These are phyloP conservation scores for Acacia confusa DNA, from an alignment of 306 rosid species.

Conservation along the genomic window DNA sequence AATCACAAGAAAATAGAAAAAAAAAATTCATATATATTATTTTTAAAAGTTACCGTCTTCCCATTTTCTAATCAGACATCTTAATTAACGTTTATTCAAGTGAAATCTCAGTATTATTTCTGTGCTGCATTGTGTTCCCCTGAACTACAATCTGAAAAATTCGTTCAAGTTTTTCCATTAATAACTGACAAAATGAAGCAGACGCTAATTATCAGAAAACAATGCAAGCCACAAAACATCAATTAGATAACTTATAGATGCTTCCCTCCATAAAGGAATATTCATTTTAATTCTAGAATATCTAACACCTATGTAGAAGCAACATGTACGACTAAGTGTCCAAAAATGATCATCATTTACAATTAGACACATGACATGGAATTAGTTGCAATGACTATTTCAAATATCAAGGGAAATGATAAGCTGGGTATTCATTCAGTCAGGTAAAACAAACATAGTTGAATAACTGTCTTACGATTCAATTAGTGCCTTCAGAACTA, in stretches of 20 bases:
- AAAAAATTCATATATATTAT: too few relatives aligned
- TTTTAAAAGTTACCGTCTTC: too few relatives aligned
- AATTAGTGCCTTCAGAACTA: slow-evolving; percentile 7
- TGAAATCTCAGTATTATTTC: neutral
- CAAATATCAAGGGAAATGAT: neutral
- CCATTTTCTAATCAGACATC: neutral
- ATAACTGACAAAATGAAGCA: neutral
- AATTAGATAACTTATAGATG: neutral
- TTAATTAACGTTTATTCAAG: neutral
- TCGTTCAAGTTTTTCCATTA: neutral
- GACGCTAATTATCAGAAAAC: neutral
- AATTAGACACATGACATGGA: neutral
- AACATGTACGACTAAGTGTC: neutral
- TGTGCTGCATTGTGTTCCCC: neutral
- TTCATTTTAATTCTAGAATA: neutral
- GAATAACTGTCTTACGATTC: slow-evolving; percentile 13
- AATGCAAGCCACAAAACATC: neutral
- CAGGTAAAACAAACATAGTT: neutral
- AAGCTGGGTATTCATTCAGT: neutral
- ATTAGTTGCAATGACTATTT: neutral
- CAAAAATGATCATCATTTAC: neutral
- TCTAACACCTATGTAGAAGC: neutral
- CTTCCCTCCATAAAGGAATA: neutral
- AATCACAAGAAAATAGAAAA: too few relatives aligned
- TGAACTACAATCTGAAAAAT: neutral